Evolutionary conservation across 495 filamentous ascomycete genomes (phyloP).

Genomic region (Aspergillus coremiiformis): DNA sequence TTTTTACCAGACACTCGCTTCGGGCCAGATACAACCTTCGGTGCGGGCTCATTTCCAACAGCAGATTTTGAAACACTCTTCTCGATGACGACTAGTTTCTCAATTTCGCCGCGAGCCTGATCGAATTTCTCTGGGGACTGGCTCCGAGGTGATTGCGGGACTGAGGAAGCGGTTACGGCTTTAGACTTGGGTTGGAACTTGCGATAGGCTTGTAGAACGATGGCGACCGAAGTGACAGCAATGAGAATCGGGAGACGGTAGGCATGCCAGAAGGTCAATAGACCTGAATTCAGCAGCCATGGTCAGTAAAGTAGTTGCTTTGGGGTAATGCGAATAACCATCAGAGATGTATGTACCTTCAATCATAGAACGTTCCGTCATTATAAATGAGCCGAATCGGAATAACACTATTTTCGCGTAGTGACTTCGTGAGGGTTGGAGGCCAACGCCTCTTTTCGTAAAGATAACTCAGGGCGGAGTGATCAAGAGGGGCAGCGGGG

Average conservation of each 20-base stretch:
- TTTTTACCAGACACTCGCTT: constrained; percentile 37
- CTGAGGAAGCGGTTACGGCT: constrained; percentile 23
- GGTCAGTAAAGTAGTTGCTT: neutral
- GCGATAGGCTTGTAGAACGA: constrained; percentile 24
- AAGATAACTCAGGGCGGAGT: neutral
- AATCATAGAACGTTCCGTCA: neutral
- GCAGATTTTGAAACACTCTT: constrained; percentile 6
- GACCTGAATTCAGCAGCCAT: constrained; percentile 10
- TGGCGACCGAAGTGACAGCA: constrained; percentile 16
- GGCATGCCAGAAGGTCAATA: constrained; percentile 35
- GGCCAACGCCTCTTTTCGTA: neutral
- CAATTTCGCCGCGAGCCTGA: constrained; percentile 5
- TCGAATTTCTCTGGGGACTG: constrained; percentile 22
- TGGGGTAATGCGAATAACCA: neutral
- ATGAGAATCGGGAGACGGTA: constrained; percentile 34
- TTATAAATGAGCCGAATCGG: neutral
- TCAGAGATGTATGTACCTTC: constrained; percentile 3
- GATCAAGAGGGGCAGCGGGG: constrained; percentile 4
- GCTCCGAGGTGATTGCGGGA: constrained; percentile 31
- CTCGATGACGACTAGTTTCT: constrained; percentile 1
- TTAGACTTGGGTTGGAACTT: constrained; percentile 21
- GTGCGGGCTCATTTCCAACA: constrained; percentile 1
- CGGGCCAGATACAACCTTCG: constrained; percentile 23
- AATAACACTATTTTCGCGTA: neutral
- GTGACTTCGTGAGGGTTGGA: neutral